Evolutionary conservation across 805 yeast species (phyloP).

Genomic region (Lipomyces mesembrius): DNA sequence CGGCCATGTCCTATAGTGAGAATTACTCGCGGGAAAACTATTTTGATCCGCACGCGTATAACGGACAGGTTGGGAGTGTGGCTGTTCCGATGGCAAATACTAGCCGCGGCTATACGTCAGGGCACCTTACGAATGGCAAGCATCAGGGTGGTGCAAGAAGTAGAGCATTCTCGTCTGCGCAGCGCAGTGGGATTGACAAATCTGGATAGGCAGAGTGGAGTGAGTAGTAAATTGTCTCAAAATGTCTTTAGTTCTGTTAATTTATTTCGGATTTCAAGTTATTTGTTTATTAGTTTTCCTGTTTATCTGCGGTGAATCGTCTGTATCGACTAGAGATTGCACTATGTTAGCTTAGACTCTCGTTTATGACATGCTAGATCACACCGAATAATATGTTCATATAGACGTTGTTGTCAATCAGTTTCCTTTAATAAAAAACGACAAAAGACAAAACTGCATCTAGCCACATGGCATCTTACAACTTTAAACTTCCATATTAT

Average conservation of each 20-base stretch:
- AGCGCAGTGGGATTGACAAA: background rate
- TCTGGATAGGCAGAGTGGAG: background rate
- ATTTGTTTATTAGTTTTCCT: background rate
- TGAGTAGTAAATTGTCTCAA: background rate
- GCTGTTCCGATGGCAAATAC: background rate
- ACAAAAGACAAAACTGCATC: background rate
- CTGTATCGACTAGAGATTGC: background rate
- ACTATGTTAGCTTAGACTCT: constrained; percentile 1
- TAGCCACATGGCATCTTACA: background rate
- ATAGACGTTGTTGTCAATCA: background rate
- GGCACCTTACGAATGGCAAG: background rate
- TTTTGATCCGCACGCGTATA: constrained; percentile 4
- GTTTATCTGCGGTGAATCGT: background rate
- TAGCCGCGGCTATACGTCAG: background rate
- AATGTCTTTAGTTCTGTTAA: background rate
- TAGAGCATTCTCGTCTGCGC: background rate
- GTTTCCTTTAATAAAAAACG: background rate
- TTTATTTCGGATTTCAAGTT: background rate
- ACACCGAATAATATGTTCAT: background rate
- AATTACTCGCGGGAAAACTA: constrained; percentile 1
- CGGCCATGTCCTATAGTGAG: background rate
- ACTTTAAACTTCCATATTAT: background rate
- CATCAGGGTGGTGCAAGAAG: constrained; percentile 1
- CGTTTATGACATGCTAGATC: background rate
- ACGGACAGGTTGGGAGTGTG: background rate